Evolutionary conservation across 306 rosid species (phyloP).

Genomic region (Adenanthera pavonina): DNA sequence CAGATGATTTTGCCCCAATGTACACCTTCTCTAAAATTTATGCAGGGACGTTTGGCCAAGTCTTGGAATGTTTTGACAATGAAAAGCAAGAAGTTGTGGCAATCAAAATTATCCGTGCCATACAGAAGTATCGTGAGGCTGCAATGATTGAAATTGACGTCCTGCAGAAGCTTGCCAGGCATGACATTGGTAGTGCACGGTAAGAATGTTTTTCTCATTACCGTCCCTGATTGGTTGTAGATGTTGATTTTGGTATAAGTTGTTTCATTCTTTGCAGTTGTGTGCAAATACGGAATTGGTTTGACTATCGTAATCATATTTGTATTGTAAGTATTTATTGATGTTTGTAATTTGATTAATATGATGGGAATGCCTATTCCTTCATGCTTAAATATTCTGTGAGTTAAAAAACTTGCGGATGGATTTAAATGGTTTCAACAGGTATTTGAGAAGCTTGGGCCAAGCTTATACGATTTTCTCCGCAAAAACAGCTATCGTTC

Average conservation of each 20-base stretch:
- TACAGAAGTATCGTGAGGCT: constrained; percentile 75
- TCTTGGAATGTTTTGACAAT: constrained; percentile 74
- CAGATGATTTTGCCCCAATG: background rate
- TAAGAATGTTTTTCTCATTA: constrained; percentile 48
- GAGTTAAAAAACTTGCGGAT: constrained; percentile 84
- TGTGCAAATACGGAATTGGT: constrained; percentile 97
- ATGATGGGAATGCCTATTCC: constrained; percentile 59
- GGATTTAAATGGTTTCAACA: constrained; percentile 83
- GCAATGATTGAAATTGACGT: constrained; percentile 86
- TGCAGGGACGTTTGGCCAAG: constrained; percentile 88
- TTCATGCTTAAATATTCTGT: constrained; percentile 73
- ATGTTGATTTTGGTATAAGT: constrained; percentile 69
- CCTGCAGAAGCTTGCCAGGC: constrained; percentile 66
- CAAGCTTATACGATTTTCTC: constrained; percentile 92
- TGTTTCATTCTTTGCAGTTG: constrained; percentile 87
- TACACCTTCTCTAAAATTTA: constrained; percentile 23
- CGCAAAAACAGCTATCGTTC: constrained; percentile 92
- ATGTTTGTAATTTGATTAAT: constrained; percentile 62
- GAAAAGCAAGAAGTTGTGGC: constrained; percentile 79
- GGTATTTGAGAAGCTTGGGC: constrained; percentile 97
- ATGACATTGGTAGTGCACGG: constrained; percentile 72
- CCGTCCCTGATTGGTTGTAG: constrained; percentile 42
- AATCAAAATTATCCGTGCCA: constrained; percentile 73
- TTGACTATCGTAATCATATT: constrained; percentile 91
- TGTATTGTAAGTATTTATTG: constrained; percentile 90